A percentile compares a stretch with the other conserved stretches of the same genome.
These are phyloP conservation scores for Phytopythium helicoides DNA, from an alignment of 352 stramenopile species.

Conservation along the genomic window DNA sequence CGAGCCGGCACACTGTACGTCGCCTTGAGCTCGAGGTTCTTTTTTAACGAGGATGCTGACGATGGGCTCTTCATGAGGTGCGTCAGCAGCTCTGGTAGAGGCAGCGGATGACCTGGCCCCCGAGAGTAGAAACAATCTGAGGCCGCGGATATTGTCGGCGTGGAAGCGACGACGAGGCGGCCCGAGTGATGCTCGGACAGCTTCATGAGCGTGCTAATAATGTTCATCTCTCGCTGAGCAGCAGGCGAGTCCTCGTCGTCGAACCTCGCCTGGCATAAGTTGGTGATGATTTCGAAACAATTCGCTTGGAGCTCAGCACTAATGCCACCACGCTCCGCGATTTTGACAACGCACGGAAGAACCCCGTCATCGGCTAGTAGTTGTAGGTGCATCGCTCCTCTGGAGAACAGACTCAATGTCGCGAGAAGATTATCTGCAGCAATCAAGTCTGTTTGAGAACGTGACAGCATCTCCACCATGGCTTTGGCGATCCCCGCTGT, in stretches of 20 bases:
- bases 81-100: constrained; percentile 42
- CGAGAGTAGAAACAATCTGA: constrained; percentile 43
- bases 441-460: constrained; percentile 21
- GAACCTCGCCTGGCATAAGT: constrained; percentile 60
- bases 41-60: constrained; percentile 47
- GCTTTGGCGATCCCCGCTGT: constrained; percentile 33
- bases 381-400: constrained; percentile 34
- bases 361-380: constrained; percentile 50
- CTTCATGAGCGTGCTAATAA: constrained; percentile 67
- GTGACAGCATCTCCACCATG: constrained; percentile 46
- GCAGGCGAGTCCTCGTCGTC: constrained; percentile 28
- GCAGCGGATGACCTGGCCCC: constrained; percentile 28
- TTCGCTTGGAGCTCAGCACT: constrained; percentile 31
- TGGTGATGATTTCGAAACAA: constrained; percentile 78
- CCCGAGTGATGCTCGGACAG: constrained; percentile 52
- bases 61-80: constrained; percentile 55
- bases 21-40: constrained; percentile 64
- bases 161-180: background rate
- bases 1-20: constrained; percentile 56
- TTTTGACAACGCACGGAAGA: constrained; percentile 42
- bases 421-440: constrained; percentile 48
- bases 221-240: constrained; percentile 50
- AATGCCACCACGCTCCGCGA: constrained; percentile 31
- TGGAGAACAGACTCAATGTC: constrained; percentile 48
- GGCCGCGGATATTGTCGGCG: background rate